Base-by-base conservation (phyloP, 495 filamentous ascomycete genomes). In the Talaromyces borbonicus region DNA sequence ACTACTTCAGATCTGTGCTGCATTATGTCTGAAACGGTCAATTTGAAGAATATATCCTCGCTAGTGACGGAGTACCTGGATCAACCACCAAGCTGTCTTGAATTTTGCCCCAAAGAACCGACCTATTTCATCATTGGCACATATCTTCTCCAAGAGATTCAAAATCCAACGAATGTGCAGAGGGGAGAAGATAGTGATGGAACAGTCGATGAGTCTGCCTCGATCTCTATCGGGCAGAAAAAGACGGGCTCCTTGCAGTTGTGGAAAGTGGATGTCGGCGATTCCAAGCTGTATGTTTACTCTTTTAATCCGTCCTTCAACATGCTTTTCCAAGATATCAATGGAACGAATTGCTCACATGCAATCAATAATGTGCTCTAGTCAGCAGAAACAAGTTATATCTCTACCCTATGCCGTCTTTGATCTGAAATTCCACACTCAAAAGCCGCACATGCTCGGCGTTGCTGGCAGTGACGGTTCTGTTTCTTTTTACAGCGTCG, bases 51-150 rank as follows among this genome's bases (percentile, higher is more conserved):
- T 38, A 61, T 65, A 46, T 46, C 43, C 23, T 46, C 43, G 24
- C 15, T 46, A 16, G 29, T 32, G 11, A 70, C 68, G 2, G 52
- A 66, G 36, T 66, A 62, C 48, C 52, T 76, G 12, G 68, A 78
- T 43, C 62, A 73, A 22, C 89, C 86, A 8, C 90, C 90, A 1
- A 87, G 86, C 57, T 95, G 88, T 59, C 67, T 95, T 11, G 83
- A 89, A 50, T 90, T 94, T 59, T 84, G 79, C 44, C 84, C 83
- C 0, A 56, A 61, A 4, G 54, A 77, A 29, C 76, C 78, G 5
- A 66, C 81, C 7, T 78, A 79, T 52, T 81, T 95, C 52, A 62
- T 95, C 1, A 73, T 95, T 30, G 92, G 92, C 16, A 95, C 92
- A 1, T 98, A 98, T 61, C 67, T 81, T 37, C 70, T 96, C 20